Percentiles rank a stretch among this genome's conserved stretches.
Evolutionary conservation across 306 rosid species (phyloP).

Genomic region (Trifolium fragiferum): DNA sequence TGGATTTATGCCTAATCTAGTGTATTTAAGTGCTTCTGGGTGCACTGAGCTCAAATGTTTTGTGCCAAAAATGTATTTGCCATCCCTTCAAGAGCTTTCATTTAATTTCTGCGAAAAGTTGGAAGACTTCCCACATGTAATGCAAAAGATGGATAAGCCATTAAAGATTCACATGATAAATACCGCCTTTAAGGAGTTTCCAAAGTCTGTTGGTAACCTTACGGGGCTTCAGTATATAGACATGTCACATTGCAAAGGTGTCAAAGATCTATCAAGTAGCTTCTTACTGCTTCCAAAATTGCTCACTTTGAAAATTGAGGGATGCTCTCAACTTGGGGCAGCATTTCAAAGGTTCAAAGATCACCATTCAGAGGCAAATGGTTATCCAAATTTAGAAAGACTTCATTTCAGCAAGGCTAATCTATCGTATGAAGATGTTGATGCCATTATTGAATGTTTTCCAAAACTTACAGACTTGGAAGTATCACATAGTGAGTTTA

Average conservation of each 20-base stretch:
- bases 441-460: too few relatives aligned
- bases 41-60: not conserved
- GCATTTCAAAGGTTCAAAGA: not conserved
- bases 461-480: not conserved
- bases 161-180: not conserved
- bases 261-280: not conserved
- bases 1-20: not conserved
- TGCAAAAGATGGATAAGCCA: not conserved
- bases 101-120: not conserved
- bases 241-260: not conserved
- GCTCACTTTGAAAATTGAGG: not conserved
- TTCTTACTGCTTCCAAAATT: not conserved
- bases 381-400: not conserved
- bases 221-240: not conserved
- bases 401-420: not conserved
- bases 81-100: not conserved
- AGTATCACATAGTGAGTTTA: too few relatives aligned
- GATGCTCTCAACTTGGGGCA: not conserved
- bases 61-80: not conserved
- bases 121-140: not conserved
- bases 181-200: too few relatives aligned
- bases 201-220: not conserved
- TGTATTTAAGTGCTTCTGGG: not conserved
- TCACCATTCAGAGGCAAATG: not conserved
- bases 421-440: not conserved